Percentiles rank a stretch among this genome's conserved stretches.
These are phyloP conservation scores for Botrytis medusae DNA, from an alignment of 2,329 filamentous ascomycete species.

Conservation along the genomic window DNA sequence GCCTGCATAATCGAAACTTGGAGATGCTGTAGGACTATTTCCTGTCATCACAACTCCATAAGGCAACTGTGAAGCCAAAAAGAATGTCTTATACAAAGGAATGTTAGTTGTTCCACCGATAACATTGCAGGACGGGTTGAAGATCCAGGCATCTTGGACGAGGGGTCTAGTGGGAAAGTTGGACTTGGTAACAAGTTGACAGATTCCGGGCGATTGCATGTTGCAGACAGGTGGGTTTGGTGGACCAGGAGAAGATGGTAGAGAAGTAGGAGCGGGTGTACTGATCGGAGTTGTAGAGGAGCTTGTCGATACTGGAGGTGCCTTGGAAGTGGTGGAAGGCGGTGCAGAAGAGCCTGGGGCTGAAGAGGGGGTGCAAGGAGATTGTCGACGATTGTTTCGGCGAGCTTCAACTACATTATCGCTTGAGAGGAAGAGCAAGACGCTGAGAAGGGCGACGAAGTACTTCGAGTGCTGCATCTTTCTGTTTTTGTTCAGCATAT, in stretches of 20 bases:
- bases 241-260: conserved; percentile 15
- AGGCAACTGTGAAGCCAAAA: conserved; percentile 16
- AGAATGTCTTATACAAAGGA: conserved; percentile 7
- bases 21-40: conserved; percentile 19
- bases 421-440: conserved; percentile 14
- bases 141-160: conserved; percentile 21
- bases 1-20: conserved; percentile 19
- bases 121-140: conserved; percentile 19
- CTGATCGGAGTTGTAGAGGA: conserved; percentile 1
- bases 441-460: neutral
- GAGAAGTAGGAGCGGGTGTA: neutral
- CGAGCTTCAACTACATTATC: conserved; percentile 14
- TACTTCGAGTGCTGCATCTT: conserved; percentile 16
- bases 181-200: conserved; percentile 18
- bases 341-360: neutral
- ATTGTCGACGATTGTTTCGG: conserved; percentile 5
- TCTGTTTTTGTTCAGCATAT: neutral
- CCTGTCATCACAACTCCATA: conserved; percentile 14
- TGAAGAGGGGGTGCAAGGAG: conserved; percentile 9
- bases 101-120: conserved; percentile 20
- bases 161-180: neutral
- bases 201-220: conserved; percentile 15
- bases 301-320: conserved; percentile 3
- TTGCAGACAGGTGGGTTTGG: conserved; percentile 12
- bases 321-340: conserved; percentile 7